Evolutionary conservation across 441 rosid genomes (phyloP).

Genomic region (Adansonia gregorii): DNA sequence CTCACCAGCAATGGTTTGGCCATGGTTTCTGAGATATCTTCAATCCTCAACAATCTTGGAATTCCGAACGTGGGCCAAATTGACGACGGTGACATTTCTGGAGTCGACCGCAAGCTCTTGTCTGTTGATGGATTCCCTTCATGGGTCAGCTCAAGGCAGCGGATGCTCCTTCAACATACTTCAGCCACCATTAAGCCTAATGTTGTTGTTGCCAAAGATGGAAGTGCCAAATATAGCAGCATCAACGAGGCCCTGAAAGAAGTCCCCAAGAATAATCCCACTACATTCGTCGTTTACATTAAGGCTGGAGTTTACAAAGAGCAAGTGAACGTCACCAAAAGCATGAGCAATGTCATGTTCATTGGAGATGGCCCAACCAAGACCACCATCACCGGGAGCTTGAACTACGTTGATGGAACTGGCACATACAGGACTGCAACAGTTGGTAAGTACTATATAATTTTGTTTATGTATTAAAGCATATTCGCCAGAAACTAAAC

Average conservation of each 20-base stretch:
- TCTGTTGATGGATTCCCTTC: constrained; percentile 43
- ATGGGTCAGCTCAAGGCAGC: constrained; percentile 47
- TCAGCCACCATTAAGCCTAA: constrained; percentile 44
- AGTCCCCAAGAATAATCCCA: constrained; percentile 41
- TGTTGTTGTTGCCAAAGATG: constrained; percentile 67
- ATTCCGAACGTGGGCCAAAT: constrained; percentile 30
- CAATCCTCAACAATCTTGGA: constrained; percentile 38
- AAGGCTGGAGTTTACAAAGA: constrained; percentile 77
- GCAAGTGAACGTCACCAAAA: constrained; percentile 42
- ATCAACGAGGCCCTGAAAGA: constrained; percentile 55
- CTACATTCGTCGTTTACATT: constrained; percentile 58
- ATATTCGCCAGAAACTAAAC: not conserved
- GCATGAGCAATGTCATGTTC: constrained; percentile 48
- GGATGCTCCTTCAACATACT: constrained; percentile 41
- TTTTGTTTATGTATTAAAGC: not conserved
- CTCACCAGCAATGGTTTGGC: constrained; percentile 75
- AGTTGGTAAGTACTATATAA: constrained; percentile 46
- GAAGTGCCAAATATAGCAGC: constrained; percentile 68
- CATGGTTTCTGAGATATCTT: constrained; percentile 53
- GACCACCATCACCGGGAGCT: constrained; percentile 63
- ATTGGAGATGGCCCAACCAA: constrained; percentile 79
- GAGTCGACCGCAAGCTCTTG: constrained; percentile 29
- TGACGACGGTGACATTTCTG: constrained; percentile 25
- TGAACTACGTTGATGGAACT: constrained; percentile 49
- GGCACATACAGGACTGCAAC: constrained; percentile 62